Evolutionary conservation across 352 stramenopile genomes (phyloP).

Genomic region (Vaucheria bursata): DNA sequence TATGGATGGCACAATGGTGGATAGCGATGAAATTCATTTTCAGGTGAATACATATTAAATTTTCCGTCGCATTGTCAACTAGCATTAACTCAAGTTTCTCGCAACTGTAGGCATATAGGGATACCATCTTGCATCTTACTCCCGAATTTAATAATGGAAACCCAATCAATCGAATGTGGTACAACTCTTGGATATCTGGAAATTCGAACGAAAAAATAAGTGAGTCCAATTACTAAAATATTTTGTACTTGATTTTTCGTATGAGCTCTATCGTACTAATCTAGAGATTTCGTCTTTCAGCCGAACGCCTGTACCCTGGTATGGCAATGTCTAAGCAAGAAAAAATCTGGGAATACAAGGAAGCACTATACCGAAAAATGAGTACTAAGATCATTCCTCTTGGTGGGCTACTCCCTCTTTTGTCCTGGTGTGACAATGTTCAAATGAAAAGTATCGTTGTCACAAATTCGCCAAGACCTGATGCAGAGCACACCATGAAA

Average conservation of each 20-base stretch:
- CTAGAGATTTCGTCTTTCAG: constrained; percentile 21
- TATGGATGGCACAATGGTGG: constrained; percentile 48
- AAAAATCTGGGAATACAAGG: constrained; percentile 43
- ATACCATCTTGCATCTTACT: constrained; percentile 12
- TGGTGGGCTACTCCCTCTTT: constrained; percentile 25
- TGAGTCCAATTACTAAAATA: too few relatives aligned
- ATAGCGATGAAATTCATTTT: constrained; percentile 47
- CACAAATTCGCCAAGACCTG: constrained; percentile 44
- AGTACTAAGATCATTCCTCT: constrained; percentile 37
- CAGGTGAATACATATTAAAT: constrained; percentile 16
- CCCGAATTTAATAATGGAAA: constrained; percentile 41
- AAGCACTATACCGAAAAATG: constrained; percentile 40
- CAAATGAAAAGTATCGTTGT: constrained; percentile 43
- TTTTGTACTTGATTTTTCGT: too few relatives aligned
- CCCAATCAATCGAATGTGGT: constrained; percentile 33
- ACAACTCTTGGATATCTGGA: too few relatives aligned
- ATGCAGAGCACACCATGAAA: constrained; percentile 40
- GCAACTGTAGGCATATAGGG: not conserved
- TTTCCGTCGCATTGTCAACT: not conserved
- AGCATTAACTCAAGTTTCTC: not conserved
- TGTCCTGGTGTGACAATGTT: constrained; percentile 25
- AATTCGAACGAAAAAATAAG: too few relatives aligned
- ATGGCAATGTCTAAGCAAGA: constrained; percentile 28
- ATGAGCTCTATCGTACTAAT: too few relatives aligned
- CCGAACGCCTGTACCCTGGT: constrained; percentile 38